Evolutionary conservation across 345 rosid genomes (phyloP).

Genomic region (Mercurialis annua): DNA sequence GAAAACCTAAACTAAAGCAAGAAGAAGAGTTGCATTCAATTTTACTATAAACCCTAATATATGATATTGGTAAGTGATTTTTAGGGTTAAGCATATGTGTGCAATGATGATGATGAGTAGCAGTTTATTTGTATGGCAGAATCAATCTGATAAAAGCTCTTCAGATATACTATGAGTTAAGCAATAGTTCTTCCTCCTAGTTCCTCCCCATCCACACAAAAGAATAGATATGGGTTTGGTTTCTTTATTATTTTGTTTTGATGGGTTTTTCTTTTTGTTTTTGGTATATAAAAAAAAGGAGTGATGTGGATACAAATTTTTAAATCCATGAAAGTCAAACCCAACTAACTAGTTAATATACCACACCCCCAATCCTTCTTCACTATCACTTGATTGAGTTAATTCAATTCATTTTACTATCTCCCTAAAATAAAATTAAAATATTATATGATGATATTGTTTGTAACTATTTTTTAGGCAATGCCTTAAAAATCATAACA

Average conservation of each 20-base stretch:
- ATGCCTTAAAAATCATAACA: no score
- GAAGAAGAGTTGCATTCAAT: background rate
- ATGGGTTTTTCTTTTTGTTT: no score
- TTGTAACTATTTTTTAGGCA: no score
- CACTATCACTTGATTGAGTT: no score
- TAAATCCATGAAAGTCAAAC: background rate
- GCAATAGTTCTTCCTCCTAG: conserved; percentile 12
- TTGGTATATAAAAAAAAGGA: background rate
- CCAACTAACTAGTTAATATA: conserved; percentile 7
- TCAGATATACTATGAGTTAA: conserved; percentile 18
- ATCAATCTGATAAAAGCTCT: conserved; percentile 17
- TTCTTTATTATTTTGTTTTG: background rate
- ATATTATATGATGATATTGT: no score
- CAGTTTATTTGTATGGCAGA: conserved; percentile 21
- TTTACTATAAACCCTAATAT: background rate
- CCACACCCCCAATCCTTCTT: background rate
- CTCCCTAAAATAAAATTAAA: no score
- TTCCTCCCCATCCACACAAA: background rate
- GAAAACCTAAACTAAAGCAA: background rate
- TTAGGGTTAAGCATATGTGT: background rate
- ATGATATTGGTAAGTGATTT: background rate
- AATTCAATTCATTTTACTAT: no score
- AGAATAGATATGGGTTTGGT: background rate
- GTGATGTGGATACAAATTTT: background rate
- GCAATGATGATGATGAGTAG: conserved; percentile 7